Conservation (phyloP, 2,329 filamentous ascomycete species). For the Corinectria fuckeliana region DNA sequence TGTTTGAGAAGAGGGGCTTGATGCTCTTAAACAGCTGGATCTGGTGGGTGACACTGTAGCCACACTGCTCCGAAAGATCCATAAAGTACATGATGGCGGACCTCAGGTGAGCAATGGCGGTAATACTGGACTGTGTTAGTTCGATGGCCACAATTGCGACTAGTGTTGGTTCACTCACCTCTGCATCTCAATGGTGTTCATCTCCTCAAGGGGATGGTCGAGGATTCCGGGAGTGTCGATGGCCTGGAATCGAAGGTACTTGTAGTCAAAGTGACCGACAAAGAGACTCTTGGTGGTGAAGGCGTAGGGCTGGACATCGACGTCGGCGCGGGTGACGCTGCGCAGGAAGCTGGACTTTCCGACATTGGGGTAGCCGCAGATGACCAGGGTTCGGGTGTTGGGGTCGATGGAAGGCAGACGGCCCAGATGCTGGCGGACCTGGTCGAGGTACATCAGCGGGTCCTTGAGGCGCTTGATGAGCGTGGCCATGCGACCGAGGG, state of each 20-base stretch:
- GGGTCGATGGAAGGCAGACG: conserved; percentile 98
- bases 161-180: conserved; percentile 29
- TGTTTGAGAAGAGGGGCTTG: conserved; percentile 96
- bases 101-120: conserved; percentile 93
- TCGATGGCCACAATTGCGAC: background rate
- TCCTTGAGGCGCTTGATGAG: conserved; percentile 95
- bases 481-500: conserved; percentile 96
- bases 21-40: conserved; percentile 96
- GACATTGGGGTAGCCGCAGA: conserved; percentile 97
- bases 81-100: conserved; percentile 98
- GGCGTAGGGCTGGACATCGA: conserved; percentile 96
- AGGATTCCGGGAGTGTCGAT: conserved; percentile 99
- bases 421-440: conserved; percentile 89
- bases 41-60: conserved; percentile 91
- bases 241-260: conserved; percentile 68
- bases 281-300: conserved; percentile 98
- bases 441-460: conserved; percentile 92
- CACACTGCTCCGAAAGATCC: conserved; percentile 96
- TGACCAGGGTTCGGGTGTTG: conserved; percentile 93
- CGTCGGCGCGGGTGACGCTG: conserved; percentile 91
- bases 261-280: conserved; percentile 97
- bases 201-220: conserved; percentile 96
- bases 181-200: conserved; percentile 99
- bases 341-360: conserved; percentile 96
- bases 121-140: conserved; percentile 67